Base-by-base conservation (phyloP, 2,329 filamentous ascomycete genomes). In the Aspergillus versicolor region DNA sequence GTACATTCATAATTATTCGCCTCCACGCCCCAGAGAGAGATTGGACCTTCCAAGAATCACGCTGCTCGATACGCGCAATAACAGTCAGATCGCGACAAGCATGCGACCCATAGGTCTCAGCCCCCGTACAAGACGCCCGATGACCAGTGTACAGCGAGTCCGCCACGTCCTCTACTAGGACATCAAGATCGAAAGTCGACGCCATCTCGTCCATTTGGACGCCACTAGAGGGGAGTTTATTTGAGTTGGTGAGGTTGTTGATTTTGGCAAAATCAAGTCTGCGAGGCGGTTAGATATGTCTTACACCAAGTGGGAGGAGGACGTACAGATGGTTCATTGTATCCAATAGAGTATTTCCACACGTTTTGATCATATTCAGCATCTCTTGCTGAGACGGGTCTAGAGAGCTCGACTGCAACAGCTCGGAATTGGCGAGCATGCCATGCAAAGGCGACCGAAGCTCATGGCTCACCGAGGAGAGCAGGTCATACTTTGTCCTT, bases 381-480 rank as follows among this genome's bases (percentile, higher is more conserved):
- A 82, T 73, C 27, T 72, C 77, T 55, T 69, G 65, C 47, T 81
- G 73, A 43, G 75, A 72, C 2, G 71, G 65, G 50, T 75, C 73
- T 8, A 70, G 70, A 15, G 66, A 65, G 2, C 78, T 81, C 3
- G 79, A 78, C 3, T 75, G 72, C 3, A 84, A 63, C 5, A 83
- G 74, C 58, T 84, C 81, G 1, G 77, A 71, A n/a, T 77, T 81
- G 1, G 78, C 80, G 15, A 79, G 68, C 34, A 78, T 75, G 27
- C 77, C 80, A 52, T 79, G 82, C 38, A 77, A 67, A 21, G 75
- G 82, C 37, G 67, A 77, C 4, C 80, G 71, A 7, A 84, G 69
- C 59, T 84, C 82, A 61, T 84, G 82, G 27, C 75, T 79, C 24
- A 84, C 79, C 0, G 76, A 79, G 0, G 78, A 77, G 15, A 84